These are phyloP conservation scores for Cenchrus americanus DNA, from an alignment of 176 grass and related monocot genomes.

Conservation along the genomic window DNA sequence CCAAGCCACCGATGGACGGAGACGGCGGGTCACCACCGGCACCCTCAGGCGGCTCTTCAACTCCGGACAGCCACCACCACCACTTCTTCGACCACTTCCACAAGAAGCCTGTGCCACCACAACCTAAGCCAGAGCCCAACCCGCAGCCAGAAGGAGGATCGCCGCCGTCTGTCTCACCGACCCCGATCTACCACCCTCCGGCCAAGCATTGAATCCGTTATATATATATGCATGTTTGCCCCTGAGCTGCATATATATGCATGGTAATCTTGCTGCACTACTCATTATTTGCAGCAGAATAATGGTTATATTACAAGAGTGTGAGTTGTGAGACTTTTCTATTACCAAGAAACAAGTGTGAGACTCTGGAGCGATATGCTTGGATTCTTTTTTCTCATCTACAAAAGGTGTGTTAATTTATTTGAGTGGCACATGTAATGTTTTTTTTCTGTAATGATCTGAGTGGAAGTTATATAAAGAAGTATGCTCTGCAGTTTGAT, in stretches of 20 bases:
- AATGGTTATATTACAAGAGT: background rate
- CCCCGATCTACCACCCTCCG: conserved; percentile 14
- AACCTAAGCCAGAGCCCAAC: conserved; percentile 1
- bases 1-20: background rate
- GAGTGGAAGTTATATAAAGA: background rate
- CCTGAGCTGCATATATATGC: background rate
- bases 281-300: background rate
- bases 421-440: background rate
- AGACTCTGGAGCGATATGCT: background rate
- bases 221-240: background rate
- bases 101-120: background rate
- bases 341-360: background rate
- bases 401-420: background rate
- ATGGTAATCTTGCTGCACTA: background rate
- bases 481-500: background rate
- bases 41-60: background rate
- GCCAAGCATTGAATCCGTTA: background rate
- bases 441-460: background rate
- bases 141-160: background rate
- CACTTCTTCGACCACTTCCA: conserved; percentile 7
- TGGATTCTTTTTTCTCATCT: background rate
- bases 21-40: background rate
- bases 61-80: background rate
- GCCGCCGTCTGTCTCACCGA: background rate
- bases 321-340: background rate